Conservation (phyloP, 345 rosid genomes). For the Abelmoschus esculentus region DNA sequence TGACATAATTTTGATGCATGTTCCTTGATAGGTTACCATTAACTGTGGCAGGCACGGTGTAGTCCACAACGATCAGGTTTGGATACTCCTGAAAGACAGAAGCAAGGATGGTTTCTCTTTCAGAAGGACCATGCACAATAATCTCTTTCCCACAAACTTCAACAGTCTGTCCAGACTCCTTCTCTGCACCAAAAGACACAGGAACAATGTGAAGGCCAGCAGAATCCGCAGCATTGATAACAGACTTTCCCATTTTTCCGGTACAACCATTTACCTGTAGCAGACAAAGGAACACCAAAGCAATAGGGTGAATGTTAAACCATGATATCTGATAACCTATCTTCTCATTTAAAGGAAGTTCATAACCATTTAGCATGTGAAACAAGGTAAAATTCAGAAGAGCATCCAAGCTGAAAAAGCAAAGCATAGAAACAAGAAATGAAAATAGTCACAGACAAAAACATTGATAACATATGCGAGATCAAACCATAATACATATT, state of each 20-base stretch:
- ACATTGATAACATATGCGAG: background rate
- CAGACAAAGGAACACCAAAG: background rate
- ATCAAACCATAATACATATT: background rate
- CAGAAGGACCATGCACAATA: conserved; percentile 59
- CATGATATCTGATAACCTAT: background rate
- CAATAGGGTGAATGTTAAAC: background rate
- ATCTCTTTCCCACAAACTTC: conserved; percentile 69
- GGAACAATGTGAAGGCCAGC: conserved; percentile 81
- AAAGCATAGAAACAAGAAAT: background rate
- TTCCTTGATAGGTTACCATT: conserved; percentile 42
- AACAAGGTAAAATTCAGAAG: background rate
- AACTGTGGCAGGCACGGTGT: conserved; percentile 75
- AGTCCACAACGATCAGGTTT: conserved; percentile 74
- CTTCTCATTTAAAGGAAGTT: background rate
- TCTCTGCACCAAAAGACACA: conserved; percentile 57
- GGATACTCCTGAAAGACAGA: conserved; percentile 54
- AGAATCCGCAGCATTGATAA: conserved; percentile 74
- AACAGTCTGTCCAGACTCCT: conserved; percentile 54
- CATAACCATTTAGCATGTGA: background rate
- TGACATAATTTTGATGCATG: background rate
- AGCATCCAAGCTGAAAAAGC: background rate
- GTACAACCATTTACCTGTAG: conserved; percentile 76
- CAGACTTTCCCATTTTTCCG: conserved; percentile 90
- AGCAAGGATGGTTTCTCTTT: conserved; percentile 62
- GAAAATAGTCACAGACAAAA: background rate